Base-by-base conservation (phyloP, 805 yeast genomes). In the Komagataella phaffii region DNA sequence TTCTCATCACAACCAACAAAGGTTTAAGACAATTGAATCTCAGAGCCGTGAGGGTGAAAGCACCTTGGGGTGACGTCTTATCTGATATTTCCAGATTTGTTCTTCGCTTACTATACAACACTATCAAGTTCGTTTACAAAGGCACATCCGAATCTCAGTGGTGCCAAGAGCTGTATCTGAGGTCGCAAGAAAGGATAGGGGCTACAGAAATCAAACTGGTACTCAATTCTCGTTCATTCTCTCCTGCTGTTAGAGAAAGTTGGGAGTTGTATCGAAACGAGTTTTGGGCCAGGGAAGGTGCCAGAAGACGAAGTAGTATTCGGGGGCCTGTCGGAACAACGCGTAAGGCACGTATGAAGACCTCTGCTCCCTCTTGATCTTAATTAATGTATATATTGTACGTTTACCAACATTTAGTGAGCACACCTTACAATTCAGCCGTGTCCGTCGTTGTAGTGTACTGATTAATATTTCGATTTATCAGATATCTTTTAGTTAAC, bases 201-300 rank as follows among this genome's bases (percentile, higher is more conserved):
- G 81, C 85, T 6, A 76, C 78, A 23, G 88, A 86, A 57, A 88
- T 90, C 10, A 90, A 89, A 63, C 64, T 93, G 7, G 85, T 88
- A 7, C 70, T 93, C 52, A 83, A 84, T 53, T 85, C 97, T 3
- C 71, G 96, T 50, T 82, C 83, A 1, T 93, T 91, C 66, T 79
- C 80, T 54, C 81, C 93, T 0, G 90, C 85, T 49, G 79, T 85
- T 6, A 75, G 96, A 55, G 96, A 90, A 64, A 90, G 88, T 7
- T 91, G 99, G 98, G 99, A 91, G 61, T 65, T 88, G 45, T 91
- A 90, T 60, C 69, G 99, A 54, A 87, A 86, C 57, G 97, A 90
- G 63, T 93, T 89, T 62, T 93, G 98, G 97, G 79, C 81, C 19
- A 75, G 84, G 58, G 96, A 89, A 63, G 86, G 88, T 1, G 77